A percentile compares a stretch with the other conserved stretches of the same genome.
Evolutionary conservation across 345 rosid species (phyloP).

Genomic region (Corchorus olitorius): DNA sequence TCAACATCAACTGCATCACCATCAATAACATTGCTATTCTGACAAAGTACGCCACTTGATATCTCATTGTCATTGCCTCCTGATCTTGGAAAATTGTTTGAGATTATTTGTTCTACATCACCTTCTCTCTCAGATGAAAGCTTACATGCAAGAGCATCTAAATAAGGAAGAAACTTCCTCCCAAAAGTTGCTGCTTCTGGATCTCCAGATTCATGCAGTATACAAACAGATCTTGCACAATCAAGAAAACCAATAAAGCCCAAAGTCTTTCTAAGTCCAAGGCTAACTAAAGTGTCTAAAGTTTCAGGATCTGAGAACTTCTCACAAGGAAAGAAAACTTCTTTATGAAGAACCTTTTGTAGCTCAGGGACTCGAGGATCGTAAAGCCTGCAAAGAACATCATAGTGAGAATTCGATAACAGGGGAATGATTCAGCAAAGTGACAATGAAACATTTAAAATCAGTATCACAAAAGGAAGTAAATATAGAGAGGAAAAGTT

Average conservation of each 20-base stretch:
- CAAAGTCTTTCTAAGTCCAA: conserved; percentile 73
- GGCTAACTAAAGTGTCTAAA: conserved; percentile 66
- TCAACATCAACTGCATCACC: conserved; percentile 33
- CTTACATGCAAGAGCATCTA: conserved; percentile 64
- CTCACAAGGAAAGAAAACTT: conserved; percentile 78
- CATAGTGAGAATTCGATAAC: conserved; percentile 19
- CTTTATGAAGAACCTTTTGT: conserved; percentile 61
- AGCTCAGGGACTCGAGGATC: conserved; percentile 86
- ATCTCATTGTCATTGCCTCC: conserved; percentile 42
- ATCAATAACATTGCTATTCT: conserved; percentile 19
- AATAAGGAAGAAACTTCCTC: conserved; percentile 52
- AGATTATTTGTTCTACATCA: background rate
- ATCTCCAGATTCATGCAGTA: conserved; percentile 59
- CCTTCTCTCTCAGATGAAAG: conserved; percentile 36
- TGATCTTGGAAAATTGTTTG: conserved; percentile 7
- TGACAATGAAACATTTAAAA: too few relatives aligned
- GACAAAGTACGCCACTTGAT: conserved; percentile 26
- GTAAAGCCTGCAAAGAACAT: conserved; percentile 72
- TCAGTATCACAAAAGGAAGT: too few relatives aligned
- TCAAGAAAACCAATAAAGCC: conserved; percentile 74
- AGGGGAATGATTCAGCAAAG: background rate
- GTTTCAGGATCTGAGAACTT: conserved; percentile 69
- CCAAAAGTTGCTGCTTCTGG: conserved; percentile 57
- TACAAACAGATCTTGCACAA: conserved; percentile 76
- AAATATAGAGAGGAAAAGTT: too few relatives aligned